Evolutionary conservation across 768 basidiomycete genomes (phyloP), one percentile per base, ranked within the genome.

Genomic region (Mycena floridula): DNA sequence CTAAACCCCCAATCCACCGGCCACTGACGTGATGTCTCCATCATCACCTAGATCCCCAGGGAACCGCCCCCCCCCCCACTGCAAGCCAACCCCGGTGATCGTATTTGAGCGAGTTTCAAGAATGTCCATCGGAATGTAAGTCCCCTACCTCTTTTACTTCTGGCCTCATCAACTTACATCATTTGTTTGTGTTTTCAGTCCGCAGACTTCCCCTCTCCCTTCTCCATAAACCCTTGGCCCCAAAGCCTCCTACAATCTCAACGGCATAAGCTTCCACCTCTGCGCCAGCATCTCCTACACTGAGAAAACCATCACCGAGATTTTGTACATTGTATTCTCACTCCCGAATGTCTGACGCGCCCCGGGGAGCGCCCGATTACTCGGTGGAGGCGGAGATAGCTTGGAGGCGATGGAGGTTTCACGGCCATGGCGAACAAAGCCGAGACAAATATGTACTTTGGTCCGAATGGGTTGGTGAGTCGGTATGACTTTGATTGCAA

Each of bases 61-160:
- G 72, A 67, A 12, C 53, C 53, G 7, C 60, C 57, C 27, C 51
- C 60, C 32, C 60, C 65, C 2, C 55, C 65, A 3, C 39, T 73
- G 18, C 40, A 59, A 3, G 54, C 72, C 24, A 65, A 69, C 48
- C 60, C 61, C 2, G 69, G 73, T 11, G 72, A 75, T 46, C 57
- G 59, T 36, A 51, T 74, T 42, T 66, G 64, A 46, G 60, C 53
- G 21, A 66, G 67, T 54, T 65, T 70, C 57, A 65, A 59, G 50
- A 70, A 68, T 37, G 74, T 73, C 2, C 65, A 73, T 46, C 57
- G 66, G 18, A 67, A 76, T 49, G 66, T 67, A 39, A n/a, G 54
- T 50, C 39, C 35, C 38, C 28, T 38, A 38, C 35, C 30, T 43
- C 23, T 30, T 23, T 12, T 2, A 15, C 23, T 25, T 4, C 15